phyloP scores from a whole-genome alignment of 2,329 filamentous ascomycete genomes.

The Hymenoscyphus fructigenus region DNA sequence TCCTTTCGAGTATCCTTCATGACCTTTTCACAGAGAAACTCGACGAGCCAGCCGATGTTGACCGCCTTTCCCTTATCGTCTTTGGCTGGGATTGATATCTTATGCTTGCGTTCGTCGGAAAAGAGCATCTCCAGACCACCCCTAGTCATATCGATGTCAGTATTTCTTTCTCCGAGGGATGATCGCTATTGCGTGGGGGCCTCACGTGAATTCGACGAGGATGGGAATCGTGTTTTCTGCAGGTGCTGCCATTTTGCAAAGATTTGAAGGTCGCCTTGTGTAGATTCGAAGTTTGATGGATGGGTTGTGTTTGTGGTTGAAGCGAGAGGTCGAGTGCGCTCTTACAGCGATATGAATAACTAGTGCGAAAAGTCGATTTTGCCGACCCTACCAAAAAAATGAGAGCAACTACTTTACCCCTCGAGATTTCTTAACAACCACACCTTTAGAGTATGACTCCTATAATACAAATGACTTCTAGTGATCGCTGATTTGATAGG shows the following conservation, averaged over 20 bases:
- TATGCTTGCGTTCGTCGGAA: slow-evolving; percentile 73
- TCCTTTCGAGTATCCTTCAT: slow-evolving; percentile 88
- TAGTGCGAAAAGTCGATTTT: too few species aligned
- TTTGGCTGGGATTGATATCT: slow-evolving; percentile 64
- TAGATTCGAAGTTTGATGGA: neutral
- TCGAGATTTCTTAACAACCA: too few species aligned
- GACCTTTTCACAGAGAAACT: slow-evolving; percentile 73
- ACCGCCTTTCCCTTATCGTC: slow-evolving; percentile 59
- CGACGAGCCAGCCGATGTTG: slow-evolving; percentile 74
- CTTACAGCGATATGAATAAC: too few species aligned
- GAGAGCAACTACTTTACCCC: too few species aligned
- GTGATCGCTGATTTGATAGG: too few species aligned
- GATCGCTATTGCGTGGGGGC: neutral
- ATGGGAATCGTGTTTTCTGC: slow-evolving; percentile 49
- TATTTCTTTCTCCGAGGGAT: slow-evolving; percentile 6
- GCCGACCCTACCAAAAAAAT: too few species aligned
- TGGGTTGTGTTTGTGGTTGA: slow-evolving; percentile 1
- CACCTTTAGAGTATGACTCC: too few species aligned
- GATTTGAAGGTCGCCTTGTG: neutral
- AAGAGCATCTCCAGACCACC: slow-evolving; percentile 96
- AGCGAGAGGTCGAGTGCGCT: too few species aligned
- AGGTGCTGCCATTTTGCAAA: slow-evolving; percentile 19
- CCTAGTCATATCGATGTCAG: slow-evolving; percentile 45
- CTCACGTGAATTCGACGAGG: slow-evolving; percentile 66
- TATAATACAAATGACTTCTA: too few species aligned